These are phyloP conservation scores for Articulospora tetracladia DNA, from an alignment of 495 filamentous ascomycete genomes.

Conservation along the genomic window DNA sequence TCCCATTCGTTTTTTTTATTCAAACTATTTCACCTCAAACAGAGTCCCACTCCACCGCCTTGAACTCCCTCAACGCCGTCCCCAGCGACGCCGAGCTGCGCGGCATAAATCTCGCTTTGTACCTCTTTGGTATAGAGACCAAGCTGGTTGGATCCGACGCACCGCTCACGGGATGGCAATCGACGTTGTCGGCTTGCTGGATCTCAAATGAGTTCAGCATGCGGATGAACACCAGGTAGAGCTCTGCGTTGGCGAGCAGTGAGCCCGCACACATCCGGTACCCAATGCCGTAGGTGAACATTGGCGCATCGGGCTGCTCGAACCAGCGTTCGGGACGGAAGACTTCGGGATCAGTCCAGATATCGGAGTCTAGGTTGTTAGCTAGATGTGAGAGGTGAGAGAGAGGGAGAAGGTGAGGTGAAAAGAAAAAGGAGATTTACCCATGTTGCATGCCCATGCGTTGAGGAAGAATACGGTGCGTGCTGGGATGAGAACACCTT, in stretches of 20 bases:
- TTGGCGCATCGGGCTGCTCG: conserved; percentile 55
- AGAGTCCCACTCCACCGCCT: conserved; percentile 9
- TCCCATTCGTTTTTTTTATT: too few species aligned
- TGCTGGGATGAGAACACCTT: conserved; percentile 51
- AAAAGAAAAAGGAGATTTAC: background rate
- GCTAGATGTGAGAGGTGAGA: conserved; percentile 28
- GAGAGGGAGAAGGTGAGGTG: background rate
- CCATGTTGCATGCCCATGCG: conserved; percentile 63
- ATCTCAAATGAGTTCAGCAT: conserved; percentile 56
- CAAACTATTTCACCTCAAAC: too few species aligned
- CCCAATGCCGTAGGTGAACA: conserved; percentile 14
- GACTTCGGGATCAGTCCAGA: conserved; percentile 54
- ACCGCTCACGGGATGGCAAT: conserved; percentile 52
- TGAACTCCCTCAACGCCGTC: conserved; percentile 15
- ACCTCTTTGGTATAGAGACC: conserved; percentile 52
- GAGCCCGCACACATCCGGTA: conserved; percentile 57
- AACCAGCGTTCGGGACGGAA: conserved; percentile 62
- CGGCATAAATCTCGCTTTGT: conserved; percentile 53
- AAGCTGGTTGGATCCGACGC: conserved; percentile 54
- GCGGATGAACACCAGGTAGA: conserved; percentile 63
- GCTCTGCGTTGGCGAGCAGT: conserved; percentile 57
- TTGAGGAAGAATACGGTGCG: conserved; percentile 62
- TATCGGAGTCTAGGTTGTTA: conserved; percentile 35
- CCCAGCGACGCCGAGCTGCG: conserved; percentile 20
- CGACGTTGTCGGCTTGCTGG: conserved; percentile 41